Evolutionary conservation across 495 filamentous ascomycete genomes (phyloP), one percentile per base, ranked within the genome.

Genomic region (Hypoxylon trugodes): DNA sequence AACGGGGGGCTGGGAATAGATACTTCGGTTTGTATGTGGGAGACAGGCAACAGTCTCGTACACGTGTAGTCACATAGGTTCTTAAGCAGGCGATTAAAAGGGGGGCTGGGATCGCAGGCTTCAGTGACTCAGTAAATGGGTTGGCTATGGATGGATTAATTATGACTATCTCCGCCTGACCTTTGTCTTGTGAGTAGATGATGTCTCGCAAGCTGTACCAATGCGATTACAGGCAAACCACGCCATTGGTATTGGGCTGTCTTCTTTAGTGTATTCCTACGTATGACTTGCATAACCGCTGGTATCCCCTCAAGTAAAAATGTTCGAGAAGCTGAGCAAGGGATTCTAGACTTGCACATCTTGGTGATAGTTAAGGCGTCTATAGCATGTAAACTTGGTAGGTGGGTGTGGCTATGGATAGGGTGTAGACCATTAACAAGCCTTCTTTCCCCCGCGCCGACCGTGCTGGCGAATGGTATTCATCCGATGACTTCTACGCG

Each of bases 281-380:
- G 37, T 57, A 67, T 67, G 64, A 61, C 64, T 52, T 48, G 57
- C 58, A 67, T 67, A 61, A 21, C 52, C 64, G 64, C 51, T 54
- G 50, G 58, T 61, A 46, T 57, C 18, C 51, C 57, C n/a, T 35
- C 19, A 37, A 49, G 56, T 25, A 35, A 37, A 48, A 38, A 45
- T 25, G 54, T 59, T 60, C 55, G 46, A 56, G 50, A 49, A 45
- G 42, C 24, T 32, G 36, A 52, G 13, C 8, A 32, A 12, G 15
- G 25, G 21, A 43, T 25, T 36, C 22, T 25, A 52, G n/a, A 37
- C 47, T 21, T 24, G 13, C 24, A 52, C 47, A 38, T 38, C 38
- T 53, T 46, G 32, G 2, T 15, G 38, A 28, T 21, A 38, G 16
- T 48, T 12, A 15, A 28, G 28, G 28, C 12, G 30, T 40, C 19